Evolutionary conservation across 169 alveolate species (phyloP).

Genomic region (Eimeria acervulina): DNA sequence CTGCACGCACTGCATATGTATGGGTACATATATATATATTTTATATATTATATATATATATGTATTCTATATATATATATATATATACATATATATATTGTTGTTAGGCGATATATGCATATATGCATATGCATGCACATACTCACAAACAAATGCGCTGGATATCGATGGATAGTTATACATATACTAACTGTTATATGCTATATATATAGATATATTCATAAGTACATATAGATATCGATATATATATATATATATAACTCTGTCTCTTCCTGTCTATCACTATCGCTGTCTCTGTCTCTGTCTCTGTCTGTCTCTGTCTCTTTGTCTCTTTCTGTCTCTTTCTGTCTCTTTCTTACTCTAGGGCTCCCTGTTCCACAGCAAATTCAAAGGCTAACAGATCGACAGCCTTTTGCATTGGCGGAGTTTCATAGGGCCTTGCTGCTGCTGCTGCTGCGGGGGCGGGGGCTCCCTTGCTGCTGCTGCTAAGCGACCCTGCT

Average conservation of each 20-base stretch:
- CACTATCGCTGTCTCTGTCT: not conserved
- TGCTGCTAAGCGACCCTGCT: too few species aligned
- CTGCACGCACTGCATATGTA: not conserved
- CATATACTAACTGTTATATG: too few species aligned
- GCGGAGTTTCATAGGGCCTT: too few species aligned
- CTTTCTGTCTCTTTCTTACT: conserved; percentile 6
- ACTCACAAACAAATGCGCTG: not conserved
- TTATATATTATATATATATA: too few species aligned
- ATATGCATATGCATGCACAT: not conserved
- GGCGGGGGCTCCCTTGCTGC: too few species aligned
- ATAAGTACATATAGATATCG: too few species aligned
- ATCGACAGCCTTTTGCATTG: conserved; percentile 49
- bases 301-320: not conserved
- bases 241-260: too few species aligned
- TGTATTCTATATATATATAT: too few species aligned
- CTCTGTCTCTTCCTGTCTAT: too few species aligned
- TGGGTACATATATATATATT: not conserved
- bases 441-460: too few species aligned
- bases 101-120: not conserved
- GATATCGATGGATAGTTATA: not conserved
- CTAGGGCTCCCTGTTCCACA: conserved; percentile 6
- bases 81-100: too few species aligned
- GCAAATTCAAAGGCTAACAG: conserved; percentile 33
- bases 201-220: too few species aligned
- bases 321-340: not conserved